These are phyloP conservation scores for Podospora conica DNA, from an alignment of 495 filamentous ascomycete species.

Conservation along the genomic window DNA sequence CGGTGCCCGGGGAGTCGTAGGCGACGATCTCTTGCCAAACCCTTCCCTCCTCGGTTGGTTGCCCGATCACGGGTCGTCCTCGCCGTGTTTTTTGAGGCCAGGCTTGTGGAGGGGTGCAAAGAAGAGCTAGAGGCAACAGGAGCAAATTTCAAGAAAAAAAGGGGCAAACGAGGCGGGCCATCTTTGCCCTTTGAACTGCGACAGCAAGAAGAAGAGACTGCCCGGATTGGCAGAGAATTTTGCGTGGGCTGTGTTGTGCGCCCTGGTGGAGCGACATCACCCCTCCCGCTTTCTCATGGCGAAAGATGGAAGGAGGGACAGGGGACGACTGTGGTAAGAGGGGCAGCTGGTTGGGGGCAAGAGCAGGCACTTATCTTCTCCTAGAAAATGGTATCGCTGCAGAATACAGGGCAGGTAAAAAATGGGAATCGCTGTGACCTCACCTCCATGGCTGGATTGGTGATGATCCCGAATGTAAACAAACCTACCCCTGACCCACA, in stretches of 20 bases:
- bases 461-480: background rate
- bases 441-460: background rate
- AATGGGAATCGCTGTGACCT: background rate
- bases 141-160: background rate
- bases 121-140: background rate
- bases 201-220: background rate
- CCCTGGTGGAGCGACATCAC: background rate
- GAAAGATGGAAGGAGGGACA: background rate
- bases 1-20: too few species aligned
- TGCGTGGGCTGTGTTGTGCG: background rate
- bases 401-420: background rate
- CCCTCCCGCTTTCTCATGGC: background rate
- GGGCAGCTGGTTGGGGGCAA: background rate
- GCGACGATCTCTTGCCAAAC: background rate
- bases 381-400: background rate
- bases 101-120: background rate
- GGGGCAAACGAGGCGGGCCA: background rate
- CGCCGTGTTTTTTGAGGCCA: background rate
- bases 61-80: too few species aligned
- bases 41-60: background rate
- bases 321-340: background rate
- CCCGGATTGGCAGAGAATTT: background rate
- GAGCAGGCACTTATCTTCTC: background rate
- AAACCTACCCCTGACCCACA: background rate
- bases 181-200: background rate